Conservation (phyloP, 805 yeast species). For the Barnettozyma sucrosica region DNA sequence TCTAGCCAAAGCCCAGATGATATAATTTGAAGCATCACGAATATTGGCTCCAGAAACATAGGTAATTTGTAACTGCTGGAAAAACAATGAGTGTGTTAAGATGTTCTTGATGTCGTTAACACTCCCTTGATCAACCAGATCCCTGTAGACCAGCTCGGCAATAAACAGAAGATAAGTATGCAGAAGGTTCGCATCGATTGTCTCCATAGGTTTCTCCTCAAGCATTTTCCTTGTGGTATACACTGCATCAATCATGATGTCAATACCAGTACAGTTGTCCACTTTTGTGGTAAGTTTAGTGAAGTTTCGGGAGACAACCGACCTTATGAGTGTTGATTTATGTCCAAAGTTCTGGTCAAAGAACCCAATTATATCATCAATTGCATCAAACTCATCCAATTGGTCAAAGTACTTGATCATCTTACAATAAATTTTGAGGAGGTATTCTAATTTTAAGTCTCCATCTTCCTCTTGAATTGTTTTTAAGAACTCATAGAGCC, state of each 20-base stretch:
- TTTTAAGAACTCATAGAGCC: constrained; percentile 2
- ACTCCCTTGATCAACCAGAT: constrained; percentile 8
- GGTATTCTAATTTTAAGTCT: constrained; percentile 11
- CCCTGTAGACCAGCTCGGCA: constrained; percentile 28
- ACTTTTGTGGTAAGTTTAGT: constrained; percentile 39
- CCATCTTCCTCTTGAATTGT: background rate
- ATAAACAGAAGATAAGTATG: constrained; percentile 31
- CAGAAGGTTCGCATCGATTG: constrained; percentile 27
- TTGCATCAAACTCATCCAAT: constrained; percentile 16
- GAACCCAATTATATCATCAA: constrained; percentile 46
- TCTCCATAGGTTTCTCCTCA: constrained; percentile 26
- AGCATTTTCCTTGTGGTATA: constrained; percentile 23
- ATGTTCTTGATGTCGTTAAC: constrained; percentile 24
- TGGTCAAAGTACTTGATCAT: constrained; percentile 15
- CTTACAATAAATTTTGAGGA: constrained; percentile 24
- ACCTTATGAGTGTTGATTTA: constrained; percentile 52
- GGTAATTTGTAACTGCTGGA: constrained; percentile 51
- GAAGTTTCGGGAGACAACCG: constrained; percentile 60
- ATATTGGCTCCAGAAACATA: constrained; percentile 58
- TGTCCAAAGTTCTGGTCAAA: constrained; percentile 40
- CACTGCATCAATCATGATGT: constrained; percentile 30
- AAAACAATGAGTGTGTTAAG: constrained; percentile 41
- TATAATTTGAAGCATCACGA: constrained; percentile 80
- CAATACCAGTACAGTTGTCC: constrained; percentile 34
- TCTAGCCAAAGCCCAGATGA: constrained; percentile 72